Conservation (phyloP, 345 rosid genomes). For the Kernera saxatilis region DNA sequence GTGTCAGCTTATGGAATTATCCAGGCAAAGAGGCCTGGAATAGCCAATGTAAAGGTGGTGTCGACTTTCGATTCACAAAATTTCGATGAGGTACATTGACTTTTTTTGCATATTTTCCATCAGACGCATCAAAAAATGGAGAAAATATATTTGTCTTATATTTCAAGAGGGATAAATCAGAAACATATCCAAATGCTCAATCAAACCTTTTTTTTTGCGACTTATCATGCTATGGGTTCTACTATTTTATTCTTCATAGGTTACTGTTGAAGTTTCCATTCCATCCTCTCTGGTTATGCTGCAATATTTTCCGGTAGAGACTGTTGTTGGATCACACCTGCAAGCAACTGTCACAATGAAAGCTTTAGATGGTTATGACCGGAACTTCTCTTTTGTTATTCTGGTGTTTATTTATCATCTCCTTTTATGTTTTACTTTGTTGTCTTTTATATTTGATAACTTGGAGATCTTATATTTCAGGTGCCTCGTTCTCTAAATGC, state of each 20-base stretch:
- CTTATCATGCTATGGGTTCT: background rate
- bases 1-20: conserved; percentile 72
- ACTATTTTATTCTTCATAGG: conserved; percentile 37
- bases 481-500: conserved; percentile 62
- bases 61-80: conserved; percentile 73
- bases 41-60: conserved; percentile 67
- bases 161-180: background rate
- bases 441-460: conserved; percentile 3
- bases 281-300: conserved; percentile 77
- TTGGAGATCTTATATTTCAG: conserved; percentile 38
- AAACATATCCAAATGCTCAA: background rate
- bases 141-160: background rate
- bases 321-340: conserved; percentile 73
- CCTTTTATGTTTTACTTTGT: conserved; percentile 21
- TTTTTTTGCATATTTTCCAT: background rate
- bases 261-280: conserved; percentile 67
- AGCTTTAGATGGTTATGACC: conserved; percentile 70
- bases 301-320: conserved; percentile 77
- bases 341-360: conserved; percentile 80
- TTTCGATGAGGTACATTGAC: conserved; percentile 69
- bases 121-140: background rate
- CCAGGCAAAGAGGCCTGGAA: conserved; percentile 89
- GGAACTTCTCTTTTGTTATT: too few species aligned
- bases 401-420: conserved; percentile 17
- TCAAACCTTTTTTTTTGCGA: background rate